Percentiles rank a stretch among this genome's conserved stretches.
phyloP scores from a whole-genome alignment of 2,329 filamentous ascomycete genomes.

The Penicillium sp. region DNA sequence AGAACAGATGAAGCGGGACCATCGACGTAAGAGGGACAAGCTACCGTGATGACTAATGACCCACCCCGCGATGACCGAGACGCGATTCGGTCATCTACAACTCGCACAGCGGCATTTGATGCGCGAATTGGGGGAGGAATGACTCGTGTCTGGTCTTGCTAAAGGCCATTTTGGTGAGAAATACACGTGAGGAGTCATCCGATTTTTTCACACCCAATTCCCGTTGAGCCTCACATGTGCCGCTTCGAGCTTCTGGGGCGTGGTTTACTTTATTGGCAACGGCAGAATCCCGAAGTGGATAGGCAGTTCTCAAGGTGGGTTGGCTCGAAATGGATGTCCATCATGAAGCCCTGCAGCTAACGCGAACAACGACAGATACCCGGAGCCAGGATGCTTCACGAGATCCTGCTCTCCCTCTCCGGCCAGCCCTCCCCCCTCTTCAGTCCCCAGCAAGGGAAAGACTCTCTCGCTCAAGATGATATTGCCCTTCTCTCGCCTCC shows the following conservation, averaged over 20 bases:
- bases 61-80: slow-evolving; percentile 3
- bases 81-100: background rate
- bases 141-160: too few species aligned
- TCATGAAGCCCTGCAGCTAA: background rate
- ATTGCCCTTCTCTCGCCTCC: slow-evolving; percentile 65
- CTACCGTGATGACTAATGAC: slow-evolving; percentile 21
- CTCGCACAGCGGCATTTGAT: too few species aligned
- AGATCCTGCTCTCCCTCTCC: slow-evolving; percentile 93
- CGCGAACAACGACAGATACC: slow-evolving; percentile 15
- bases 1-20: slow-evolving; percentile 15
- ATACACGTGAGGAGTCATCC: too few species aligned
- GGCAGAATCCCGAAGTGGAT: slow-evolving; percentile 26
- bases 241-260: slow-evolving; percentile 47
- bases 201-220: background rate
- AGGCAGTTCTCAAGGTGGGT: slow-evolving; percentile 29
- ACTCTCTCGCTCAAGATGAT: slow-evolving; percentile 50
- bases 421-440: slow-evolving; percentile 90
- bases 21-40: slow-evolving; percentile 29
- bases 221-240: slow-evolving; percentile 40
- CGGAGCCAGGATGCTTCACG: slow-evolving; percentile 76
- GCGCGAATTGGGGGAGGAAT: too few species aligned
- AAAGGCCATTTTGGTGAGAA: too few species aligned
- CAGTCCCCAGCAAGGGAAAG: slow-evolving; percentile 51
- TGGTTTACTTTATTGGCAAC: slow-evolving; percentile 44
- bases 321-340: background rate